Conservation (phyloP, 768 basidiomycete genomes). For the Naganishia friedmannii region DNA sequence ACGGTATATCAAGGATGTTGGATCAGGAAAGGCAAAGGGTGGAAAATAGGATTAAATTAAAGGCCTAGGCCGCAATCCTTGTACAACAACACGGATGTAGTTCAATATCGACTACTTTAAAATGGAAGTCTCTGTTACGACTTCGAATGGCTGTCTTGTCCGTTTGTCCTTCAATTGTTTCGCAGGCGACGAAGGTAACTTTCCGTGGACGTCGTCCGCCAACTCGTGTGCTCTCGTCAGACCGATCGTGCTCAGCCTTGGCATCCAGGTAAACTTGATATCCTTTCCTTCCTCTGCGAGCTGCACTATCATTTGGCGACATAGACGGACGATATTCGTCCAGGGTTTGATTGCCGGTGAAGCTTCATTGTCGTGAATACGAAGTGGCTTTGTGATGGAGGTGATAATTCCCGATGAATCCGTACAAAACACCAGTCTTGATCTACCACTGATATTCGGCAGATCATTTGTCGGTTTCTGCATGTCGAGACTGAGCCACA, state of each 20-base stretch:
- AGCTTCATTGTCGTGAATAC: neutral
- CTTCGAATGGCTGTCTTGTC: neutral
- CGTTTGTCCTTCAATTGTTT: neutral
- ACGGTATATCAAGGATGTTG: constrained; percentile 64
- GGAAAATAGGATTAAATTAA: constrained; percentile 27
- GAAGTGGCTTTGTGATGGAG: constrained; percentile 5
- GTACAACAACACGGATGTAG: neutral
- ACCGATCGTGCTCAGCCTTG: constrained; percentile 15
- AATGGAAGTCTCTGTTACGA: neutral
- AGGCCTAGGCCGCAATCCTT: neutral
- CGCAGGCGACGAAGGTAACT: neutral
- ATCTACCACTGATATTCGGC: constrained; percentile 14
- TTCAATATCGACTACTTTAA: neutral
- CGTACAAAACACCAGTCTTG: constrained; percentile 17
- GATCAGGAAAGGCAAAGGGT: constrained; percentile 13
- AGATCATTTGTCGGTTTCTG: neutral
- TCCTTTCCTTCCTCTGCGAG: constrained; percentile 18
- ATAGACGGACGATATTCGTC: constrained; percentile 1
- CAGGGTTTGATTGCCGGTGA: neutral
- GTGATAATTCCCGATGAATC: constrained; percentile 17
- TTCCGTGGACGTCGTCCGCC: constrained; percentile 15
- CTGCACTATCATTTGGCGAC: constrained; percentile 11
- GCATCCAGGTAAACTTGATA: constrained; percentile 23
- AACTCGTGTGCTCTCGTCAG: constrained; percentile 12
- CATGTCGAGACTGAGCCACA: constrained; percentile 12